phyloP scores from a whole-genome alignment of 495 filamentous ascomycete species.

The Hyaloscypha variabilis region DNA sequence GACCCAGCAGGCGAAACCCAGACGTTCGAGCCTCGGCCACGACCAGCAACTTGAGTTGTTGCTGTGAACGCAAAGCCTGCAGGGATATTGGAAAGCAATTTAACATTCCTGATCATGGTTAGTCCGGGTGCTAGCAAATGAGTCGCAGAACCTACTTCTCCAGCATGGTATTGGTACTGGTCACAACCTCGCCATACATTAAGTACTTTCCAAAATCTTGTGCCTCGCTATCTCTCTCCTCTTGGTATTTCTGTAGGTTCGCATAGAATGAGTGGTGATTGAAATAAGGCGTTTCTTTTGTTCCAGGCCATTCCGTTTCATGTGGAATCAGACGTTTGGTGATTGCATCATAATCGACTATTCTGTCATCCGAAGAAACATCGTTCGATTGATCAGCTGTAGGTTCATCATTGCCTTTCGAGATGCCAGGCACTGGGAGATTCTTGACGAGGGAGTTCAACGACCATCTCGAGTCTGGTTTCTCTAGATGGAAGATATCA shows the following conservation, averaged over 20 bases:
- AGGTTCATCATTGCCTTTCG: slow-evolving; percentile 26
- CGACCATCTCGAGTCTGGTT: slow-evolving; percentile 63
- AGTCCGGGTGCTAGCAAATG: slow-evolving; percentile 8
- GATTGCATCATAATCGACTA: slow-evolving; percentile 74
- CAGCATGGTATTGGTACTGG: slow-evolving; percentile 92
- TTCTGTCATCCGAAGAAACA: slow-evolving; percentile 49
- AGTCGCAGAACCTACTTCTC: slow-evolving; percentile 66
- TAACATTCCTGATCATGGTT: slow-evolving; percentile 62
- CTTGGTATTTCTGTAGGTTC: slow-evolving; percentile 68
- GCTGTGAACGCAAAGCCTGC: slow-evolving; percentile 86
- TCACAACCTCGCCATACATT: slow-evolving; percentile 90
- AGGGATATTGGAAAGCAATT: slow-evolving; percentile 74
- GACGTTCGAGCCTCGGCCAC: slow-evolving; percentile 88
- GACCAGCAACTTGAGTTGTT: slow-evolving; percentile 89
- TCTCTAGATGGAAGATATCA: slow-evolving; percentile 81
- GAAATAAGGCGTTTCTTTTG: slow-evolving; percentile 84
- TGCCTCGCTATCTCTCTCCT: slow-evolving; percentile 53
- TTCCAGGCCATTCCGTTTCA: slow-evolving; percentile 66
- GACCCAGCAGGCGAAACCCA: slow-evolving; percentile 92
- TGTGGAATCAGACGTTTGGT: slow-evolving; percentile 75
- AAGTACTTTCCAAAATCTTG: slow-evolving; percentile 74
- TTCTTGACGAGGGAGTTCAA: slow-evolving; percentile 54
- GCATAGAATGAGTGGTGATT: slow-evolving; percentile 81
- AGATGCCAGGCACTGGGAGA: slow-evolving; percentile 35
- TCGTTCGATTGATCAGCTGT: slow-evolving; percentile 37